Base-by-base conservation (phyloP, 176 grass and related monocot genomes). In the Thalia dealbata region DNA sequence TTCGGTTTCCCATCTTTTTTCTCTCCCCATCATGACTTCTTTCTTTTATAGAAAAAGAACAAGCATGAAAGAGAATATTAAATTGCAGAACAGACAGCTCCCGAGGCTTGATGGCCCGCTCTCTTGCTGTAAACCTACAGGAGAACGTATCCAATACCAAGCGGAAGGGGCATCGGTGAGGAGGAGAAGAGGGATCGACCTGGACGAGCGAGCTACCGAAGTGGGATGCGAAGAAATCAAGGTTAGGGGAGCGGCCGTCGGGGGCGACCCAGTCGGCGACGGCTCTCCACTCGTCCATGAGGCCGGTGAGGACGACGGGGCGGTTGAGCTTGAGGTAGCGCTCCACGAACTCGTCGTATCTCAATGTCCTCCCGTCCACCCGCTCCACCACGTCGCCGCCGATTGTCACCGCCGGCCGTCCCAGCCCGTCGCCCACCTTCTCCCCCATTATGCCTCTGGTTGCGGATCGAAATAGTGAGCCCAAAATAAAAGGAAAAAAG, bases 251-350 rank as follows among this genome's bases (percentile, higher is more conserved):
- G 64, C 50, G 64, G 54, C 76, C 46, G 13, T 62, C 64, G 7
- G 73, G 16, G 54, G 78, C 27, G 18, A 76, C 78, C 92, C 92
- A 96, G 77, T 92, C 86, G 64, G 61, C 41, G 75, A 73, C 32
- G 21, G 92, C 77, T 9, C 79, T 67, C 92, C 89, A 92, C 58
- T 63, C 80, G 61, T 80, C 69, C 76, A 81, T 96, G 68, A 96
- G 92, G 3, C 89, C 92, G 9, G 89, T 90, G 69, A 92, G 92
- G 7, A 96, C 73, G 78, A 96, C 86, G 26, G 92, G 92, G 52
- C 55, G 72, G 58, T 92, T 96, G 52, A 82, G 75, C 67, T 59
- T 85, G 76, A 96, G 76, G 75, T 85, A 96, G 51, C 86, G 85
- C 30, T 82, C 69, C 27, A 92, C 84, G 72, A 96, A 96, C 58